Evolutionary conservation across 768 basidiomycete genomes (phyloP), one percentile per base, ranked within the genome.

Genomic region (Boletus reticuloceps): DNA sequence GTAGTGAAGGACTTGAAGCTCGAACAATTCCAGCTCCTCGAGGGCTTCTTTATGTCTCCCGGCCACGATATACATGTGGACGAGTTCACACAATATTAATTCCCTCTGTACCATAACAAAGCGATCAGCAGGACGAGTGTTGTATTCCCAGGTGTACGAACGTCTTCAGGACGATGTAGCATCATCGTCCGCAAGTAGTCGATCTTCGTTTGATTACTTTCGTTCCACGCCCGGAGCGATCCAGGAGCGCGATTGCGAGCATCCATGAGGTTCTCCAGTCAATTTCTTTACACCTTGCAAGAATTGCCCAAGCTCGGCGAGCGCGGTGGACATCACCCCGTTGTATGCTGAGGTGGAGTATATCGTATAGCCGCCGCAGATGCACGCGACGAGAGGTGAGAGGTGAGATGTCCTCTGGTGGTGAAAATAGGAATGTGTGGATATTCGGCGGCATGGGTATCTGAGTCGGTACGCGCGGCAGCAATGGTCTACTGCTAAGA

Each of bases 1-100:
- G 20, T 20, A 39, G 42, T 44, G 47, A 44, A 54, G 49, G 22
- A 44, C 39, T 45, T 55, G 46, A 51, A 47, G 42, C 17, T 71
- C 82, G 59, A 72, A 94, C 91, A 94, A 78, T 66, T 94, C 91
- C 13, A 96, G 74, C 66, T 97, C 91, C 56, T 92, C 88, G 51
- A 94, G 73, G 1, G 94, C 94, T 50, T 86, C 83, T 53, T 78
- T 77, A 62, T 88, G 77, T 64, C 77, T 78, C 6, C 75, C 79
- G 19, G 77, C 68, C 19, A 79, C 61, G 53, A 94, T 82, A 20
- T 94, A 75, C 32, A 82, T 77, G 25, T 93, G 77, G 11, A 89
- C 74, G 5, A 95, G 72, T 65, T 95, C 92, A 61, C 83, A 82
- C 11, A 97, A 75, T 40, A 96, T 84, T 25, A 71, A 58, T 69